A percentile compares a stretch with the other conserved stretches of the same genome.
Evolutionary conservation across 2,329 filamentous ascomycete species (phyloP).

Genomic region (Fusarium nodosum): DNA sequence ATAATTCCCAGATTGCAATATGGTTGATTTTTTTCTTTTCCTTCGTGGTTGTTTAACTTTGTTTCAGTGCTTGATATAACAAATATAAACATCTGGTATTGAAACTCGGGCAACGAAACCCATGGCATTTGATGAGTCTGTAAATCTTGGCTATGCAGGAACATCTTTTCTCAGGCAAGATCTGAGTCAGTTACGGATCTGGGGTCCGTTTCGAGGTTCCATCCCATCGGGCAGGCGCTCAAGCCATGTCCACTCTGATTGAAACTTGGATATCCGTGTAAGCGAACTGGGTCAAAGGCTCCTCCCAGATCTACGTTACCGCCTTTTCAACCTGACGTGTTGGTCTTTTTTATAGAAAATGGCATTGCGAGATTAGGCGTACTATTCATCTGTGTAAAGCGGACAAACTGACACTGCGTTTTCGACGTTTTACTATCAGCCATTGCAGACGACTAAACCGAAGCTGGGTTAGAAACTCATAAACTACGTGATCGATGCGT

Average conservation of each 20-base stretch:
- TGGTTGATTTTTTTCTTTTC: neutral
- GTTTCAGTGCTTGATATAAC: neutral
- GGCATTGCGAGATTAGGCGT: neutral
- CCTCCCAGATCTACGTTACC: constrained; percentile 4
- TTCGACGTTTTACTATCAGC: neutral
- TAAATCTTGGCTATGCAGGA: constrained; percentile 7
- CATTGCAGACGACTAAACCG: neutral
- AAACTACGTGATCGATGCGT: constrained; percentile 7
- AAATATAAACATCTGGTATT: neutral
- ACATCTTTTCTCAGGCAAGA: constrained; percentile 3
- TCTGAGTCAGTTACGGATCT: constrained; percentile 11
- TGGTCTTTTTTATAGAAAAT: neutral
- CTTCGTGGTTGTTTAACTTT: neutral
- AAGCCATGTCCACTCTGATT: constrained; percentile 19
- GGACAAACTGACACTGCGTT: no score
- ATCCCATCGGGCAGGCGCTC: neutral
- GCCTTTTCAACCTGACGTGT: constrained; percentile 16
- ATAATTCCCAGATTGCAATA: neutral
- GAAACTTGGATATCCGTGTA: constrained; percentile 9
- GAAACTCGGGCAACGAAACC: neutral
- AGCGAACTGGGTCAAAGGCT: constrained; percentile 25
- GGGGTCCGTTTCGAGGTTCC: constrained; percentile 2
- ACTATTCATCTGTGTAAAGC: neutral
- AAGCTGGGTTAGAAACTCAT: neutral
- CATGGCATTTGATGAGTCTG: constrained; percentile 1